These are phyloP conservation scores for Neurospora sp. DNA, from an alignment of 495 filamentous ascomycete species.

Conservation along the genomic window DNA sequence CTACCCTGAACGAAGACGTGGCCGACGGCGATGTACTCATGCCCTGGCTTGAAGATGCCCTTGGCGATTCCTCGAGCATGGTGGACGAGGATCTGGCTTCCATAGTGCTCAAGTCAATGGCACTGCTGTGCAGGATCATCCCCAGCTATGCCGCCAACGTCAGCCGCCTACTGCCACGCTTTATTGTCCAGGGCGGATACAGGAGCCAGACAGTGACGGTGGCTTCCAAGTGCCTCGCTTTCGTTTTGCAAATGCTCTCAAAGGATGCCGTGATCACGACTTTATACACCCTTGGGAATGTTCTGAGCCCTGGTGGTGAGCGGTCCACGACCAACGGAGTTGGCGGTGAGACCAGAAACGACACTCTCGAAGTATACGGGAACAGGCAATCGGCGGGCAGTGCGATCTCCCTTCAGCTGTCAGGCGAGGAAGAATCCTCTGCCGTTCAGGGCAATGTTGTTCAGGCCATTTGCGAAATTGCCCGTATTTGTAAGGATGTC, in stretches of 20 bases:
- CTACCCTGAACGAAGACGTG: slow-evolving; percentile 64
- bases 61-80: slow-evolving; percentile 73
- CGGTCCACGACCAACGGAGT: slow-evolving; percentile 25
- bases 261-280: slow-evolving; percentile 92
- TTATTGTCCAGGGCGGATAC: slow-evolving; percentile 71
- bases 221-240: slow-evolving; percentile 73
- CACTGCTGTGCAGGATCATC: slow-evolving; percentile 65
- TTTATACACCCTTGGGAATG: slow-evolving; percentile 87
- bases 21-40: slow-evolving; percentile 74
- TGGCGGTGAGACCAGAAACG: slow-evolving; percentile 24
- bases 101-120: slow-evolving; percentile 69
- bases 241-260: slow-evolving; percentile 66
- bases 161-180: slow-evolving; percentile 70
- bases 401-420: slow-evolving; percentile 61
- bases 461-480: slow-evolving; percentile 81
- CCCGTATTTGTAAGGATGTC: slow-evolving; percentile 67
- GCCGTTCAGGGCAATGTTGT: slow-evolving; percentile 69
- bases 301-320: slow-evolving; percentile 62
- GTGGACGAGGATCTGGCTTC: slow-evolving; percentile 61
- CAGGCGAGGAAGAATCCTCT: slow-evolving; percentile 62
- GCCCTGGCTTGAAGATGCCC: slow-evolving; percentile 72
- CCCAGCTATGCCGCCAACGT: slow-evolving; percentile 61
- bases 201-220: slow-evolving; percentile 53
- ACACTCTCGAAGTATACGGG: slow-evolving; percentile 35
- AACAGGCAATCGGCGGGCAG: slow-evolving; percentile 57